Evolutionary conservation across 148 eudicot genomes (phyloP), one percentile per base, ranked within the genome.

Genomic region (Rhododendron mucronatum): DNA sequence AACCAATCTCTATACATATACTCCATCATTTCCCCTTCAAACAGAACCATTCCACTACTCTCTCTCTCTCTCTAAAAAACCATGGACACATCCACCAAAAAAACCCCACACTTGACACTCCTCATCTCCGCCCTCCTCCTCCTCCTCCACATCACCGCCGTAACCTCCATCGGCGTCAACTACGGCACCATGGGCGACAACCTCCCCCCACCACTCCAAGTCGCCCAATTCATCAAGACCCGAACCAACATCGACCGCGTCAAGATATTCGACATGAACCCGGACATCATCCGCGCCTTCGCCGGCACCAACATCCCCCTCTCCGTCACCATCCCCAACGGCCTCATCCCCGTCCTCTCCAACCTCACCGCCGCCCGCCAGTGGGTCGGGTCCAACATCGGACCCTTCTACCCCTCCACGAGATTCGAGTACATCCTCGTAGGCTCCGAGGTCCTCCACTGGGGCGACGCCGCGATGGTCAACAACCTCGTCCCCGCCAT

Each of bases 371-470:
- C n/a, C 21, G 98, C 98, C 5, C 90, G 90, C 20, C 84, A 85
- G 1, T 96, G 94, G 94, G 91, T 96, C 48, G 80, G 67, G 7
- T 35, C 88, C 53, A 87, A 96, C 75, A 83, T 96, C 57, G 63
- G 86, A 10, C 95, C 97, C 0, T 93, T 92, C 83, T 91, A 91
- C 61, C 96, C 98, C 0, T 85, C 81, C 12, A 94, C 98, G 20
- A 88, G 83, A 1, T 89, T 96, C 76, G 81, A 88, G 23, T 88
- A 91, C 67, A 61, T 96, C 33, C 59, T 91, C 23, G 92, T 96
- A 20, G 98, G 98, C 0, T 92, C 82, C 75, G 98, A 96, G 86
- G 90, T 96, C 26, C 96, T 96, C 59, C 98, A 96, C 78, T 93
- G 95, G 94, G 96, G 95, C 26, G 95, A 94, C 14, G 92, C 91